Conservation (phyloP, 164 flowering plant species). For the Aristolochia californica region DNA sequence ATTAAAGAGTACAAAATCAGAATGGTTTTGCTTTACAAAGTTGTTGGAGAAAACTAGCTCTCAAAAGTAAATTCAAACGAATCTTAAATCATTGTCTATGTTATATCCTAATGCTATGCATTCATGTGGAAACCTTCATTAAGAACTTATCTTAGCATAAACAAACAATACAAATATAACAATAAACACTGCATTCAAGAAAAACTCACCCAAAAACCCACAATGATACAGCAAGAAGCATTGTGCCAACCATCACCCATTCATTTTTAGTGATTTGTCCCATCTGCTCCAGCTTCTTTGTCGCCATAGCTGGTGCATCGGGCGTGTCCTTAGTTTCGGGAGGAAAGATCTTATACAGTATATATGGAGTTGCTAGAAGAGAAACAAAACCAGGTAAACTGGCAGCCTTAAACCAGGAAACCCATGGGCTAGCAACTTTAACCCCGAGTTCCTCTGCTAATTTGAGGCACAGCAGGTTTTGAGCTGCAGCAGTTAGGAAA, state of each 20-base stretch:
- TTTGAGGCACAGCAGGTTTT: constrained; percentile 85
- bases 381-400: constrained; percentile 69
- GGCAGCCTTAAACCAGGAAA: constrained; percentile 88
- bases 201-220: constrained; percentile 81
- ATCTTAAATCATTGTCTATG: too few species aligned
- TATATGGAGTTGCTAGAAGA: constrained; percentile 59
- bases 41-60: too few species aligned
- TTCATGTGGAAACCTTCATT: too few species aligned
- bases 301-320: constrained; percentile 85
- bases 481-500: constrained; percentile 98
- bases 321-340: constrained; percentile 92
- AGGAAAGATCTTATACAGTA: constrained; percentile 73
- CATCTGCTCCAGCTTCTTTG: constrained; percentile 63
- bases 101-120: too few species aligned
- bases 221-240: constrained; percentile 83
- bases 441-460: constrained; percentile 94
- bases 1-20: too few species aligned
- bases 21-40: too few species aligned
- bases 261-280: constrained; percentile 82
- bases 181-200: not conserved
- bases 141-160: too few species aligned
- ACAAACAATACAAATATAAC: not conserved
- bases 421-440: constrained; percentile 70
- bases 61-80: too few species aligned
- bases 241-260: constrained; percentile 80